Base-by-base conservation (phyloP, 768 basidiomycete genomes). In the Trametes cingulata region DNA sequence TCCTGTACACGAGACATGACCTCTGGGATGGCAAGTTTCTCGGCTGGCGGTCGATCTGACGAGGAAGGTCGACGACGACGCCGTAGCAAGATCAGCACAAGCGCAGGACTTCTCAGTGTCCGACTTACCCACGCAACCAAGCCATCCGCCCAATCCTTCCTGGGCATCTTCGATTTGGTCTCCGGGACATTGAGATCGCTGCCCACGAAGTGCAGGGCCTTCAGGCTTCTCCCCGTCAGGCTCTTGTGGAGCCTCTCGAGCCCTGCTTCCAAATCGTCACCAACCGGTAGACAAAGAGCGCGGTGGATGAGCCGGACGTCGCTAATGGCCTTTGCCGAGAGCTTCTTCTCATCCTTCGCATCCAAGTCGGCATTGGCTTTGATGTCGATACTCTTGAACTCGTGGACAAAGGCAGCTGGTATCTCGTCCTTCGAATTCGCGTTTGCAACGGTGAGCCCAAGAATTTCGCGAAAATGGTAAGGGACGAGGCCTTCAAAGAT, bases 401-500 rank as follows among this genome's bases (percentile, higher is more conserved):
- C 22, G n/a, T 52, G 36, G 33, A 22, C 22, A 22, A 52, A 52
- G 13, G 50, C 50, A 20, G 33, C 8, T 7, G 35, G n/a, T 10
- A 45, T 45, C 42, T 14, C 42, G n/a, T 45, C 42, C 20, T 45
- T 45, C 20, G 42, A 17, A 20, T n/a, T 22, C 19, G 42, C 42
- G 19, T 45, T 10, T 20, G 42, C 42, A 45, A 22, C 20, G 50
- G 33, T 52, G 35, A 52, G 36, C 15, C 37, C 37, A 22, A 52
- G 50, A 14, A 52, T 39, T 12, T 24, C 50, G 22, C 50, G 37
- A 22, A 52, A 52, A 40, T 52, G 50, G 37, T 37, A 52, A 6
- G 37, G 37, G 36, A 52, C 36, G 14, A 52, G 50, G 20, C 52
- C 52, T 20, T 53, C 37, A 36, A 68, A 62, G 15, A 72, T 19